Conservation (phyloP, 768 basidiomycete genomes). For the Collybia nuda region DNA sequence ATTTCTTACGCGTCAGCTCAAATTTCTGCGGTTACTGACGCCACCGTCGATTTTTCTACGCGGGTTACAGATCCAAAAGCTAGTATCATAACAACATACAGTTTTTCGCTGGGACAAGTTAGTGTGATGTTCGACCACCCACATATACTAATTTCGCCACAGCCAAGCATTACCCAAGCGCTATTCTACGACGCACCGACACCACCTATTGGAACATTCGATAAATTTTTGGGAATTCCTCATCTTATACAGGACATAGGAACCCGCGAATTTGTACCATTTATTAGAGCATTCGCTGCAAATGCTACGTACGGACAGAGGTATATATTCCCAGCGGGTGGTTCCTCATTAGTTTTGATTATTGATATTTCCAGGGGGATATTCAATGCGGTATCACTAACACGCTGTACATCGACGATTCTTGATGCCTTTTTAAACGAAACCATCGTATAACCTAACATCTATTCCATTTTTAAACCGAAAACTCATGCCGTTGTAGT, state of each 20-base stretch:
- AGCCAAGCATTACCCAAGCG: constrained; percentile 10
- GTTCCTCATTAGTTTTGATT: not conserved
- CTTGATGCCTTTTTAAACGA: constrained; percentile 44
- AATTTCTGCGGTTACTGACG: constrained; percentile 27
- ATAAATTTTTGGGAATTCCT: constrained; percentile 48
- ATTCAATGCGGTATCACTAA: constrained; percentile 47
- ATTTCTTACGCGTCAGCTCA: constrained; percentile 27
- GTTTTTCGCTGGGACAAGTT: constrained; percentile 33
- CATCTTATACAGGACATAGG: constrained; percentile 33
- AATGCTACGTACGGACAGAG: constrained; percentile 28
- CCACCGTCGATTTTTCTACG: constrained; percentile 38
- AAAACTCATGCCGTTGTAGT: constrained; percentile 24
- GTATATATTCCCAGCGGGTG: constrained; percentile 8
- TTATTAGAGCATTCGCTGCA: constrained; percentile 36
- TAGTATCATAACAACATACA: constrained; percentile 45
- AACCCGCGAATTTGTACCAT: constrained; percentile 38
- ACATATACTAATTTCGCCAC: not conserved
- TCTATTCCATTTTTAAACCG: not conserved
- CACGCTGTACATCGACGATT: constrained; percentile 30
- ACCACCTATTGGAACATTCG: constrained; percentile 49
- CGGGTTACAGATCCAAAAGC: constrained; percentile 53
- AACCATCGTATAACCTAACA: constrained; percentile 28
- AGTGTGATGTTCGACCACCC: not conserved
- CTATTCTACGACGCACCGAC: constrained; percentile 61
- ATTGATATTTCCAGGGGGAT: constrained; percentile 16